Evolutionary conservation across 306 rosid genomes (phyloP).

Genomic region (Fagus sylvatica): DNA sequence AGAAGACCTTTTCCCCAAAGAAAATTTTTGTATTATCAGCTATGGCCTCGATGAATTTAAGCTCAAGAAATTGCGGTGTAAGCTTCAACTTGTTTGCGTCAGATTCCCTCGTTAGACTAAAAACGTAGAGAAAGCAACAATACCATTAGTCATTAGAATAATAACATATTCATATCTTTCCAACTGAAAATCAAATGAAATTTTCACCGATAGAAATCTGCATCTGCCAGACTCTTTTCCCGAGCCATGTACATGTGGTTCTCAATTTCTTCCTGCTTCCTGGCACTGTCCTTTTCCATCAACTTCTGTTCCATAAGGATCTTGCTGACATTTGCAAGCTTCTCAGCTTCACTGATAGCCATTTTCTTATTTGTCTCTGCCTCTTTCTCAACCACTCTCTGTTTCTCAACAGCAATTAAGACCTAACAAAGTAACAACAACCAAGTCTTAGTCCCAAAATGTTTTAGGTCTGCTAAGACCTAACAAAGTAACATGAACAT

Average conservation of each 20-base stretch:
- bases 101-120: conserved; percentile 74
- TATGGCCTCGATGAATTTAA: conserved; percentile 76
- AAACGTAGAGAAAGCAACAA: conserved; percentile 18
- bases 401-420: conserved; percentile 79
- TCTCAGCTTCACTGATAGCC: conserved; percentile 98
- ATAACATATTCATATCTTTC: not conserved
- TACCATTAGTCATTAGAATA: not conserved
- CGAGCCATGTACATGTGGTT: conserved; percentile 78
- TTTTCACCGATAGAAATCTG: conserved; percentile 73
- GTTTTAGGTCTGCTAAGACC: too few species aligned
- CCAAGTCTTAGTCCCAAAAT: too few species aligned
- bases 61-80: conserved; percentile 89
- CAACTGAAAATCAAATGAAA: conserved; percentile 3
- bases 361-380: conserved; percentile 79
- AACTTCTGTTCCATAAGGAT: conserved; percentile 87
- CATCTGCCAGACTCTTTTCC: conserved; percentile 86
- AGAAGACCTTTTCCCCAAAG: conserved; percentile 87
- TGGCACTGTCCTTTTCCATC: conserved; percentile 70
- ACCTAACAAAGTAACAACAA: conserved; percentile 24
- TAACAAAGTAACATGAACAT: conserved; percentile 23
- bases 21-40: conserved; percentile 86
- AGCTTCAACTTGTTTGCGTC: conserved; percentile 94
- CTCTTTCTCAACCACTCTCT: conserved; percentile 81
- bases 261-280: conserved; percentile 75
- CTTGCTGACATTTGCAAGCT: conserved; percentile 86